Conservation (phyloP, 306 rosid genomes). For the Crataegus laevigata region DNA sequence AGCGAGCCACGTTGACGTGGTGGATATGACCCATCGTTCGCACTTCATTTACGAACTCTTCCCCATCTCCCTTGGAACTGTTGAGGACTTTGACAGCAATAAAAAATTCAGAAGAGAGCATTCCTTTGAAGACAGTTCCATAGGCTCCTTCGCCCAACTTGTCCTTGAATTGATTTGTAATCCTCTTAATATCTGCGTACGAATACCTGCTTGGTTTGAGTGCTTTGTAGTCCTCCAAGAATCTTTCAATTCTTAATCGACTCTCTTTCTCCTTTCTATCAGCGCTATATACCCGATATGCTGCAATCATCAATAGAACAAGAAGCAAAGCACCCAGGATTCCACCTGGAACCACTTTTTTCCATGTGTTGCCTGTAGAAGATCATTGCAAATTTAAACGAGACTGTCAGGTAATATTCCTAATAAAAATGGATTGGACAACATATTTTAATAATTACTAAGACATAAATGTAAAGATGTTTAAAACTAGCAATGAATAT, state of each 20-base stretch:
- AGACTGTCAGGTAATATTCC: no score
- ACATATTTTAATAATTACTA: no score
- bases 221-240: slow-evolving; percentile 31
- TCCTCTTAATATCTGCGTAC: slow-evolving; percentile 26
- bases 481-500: no score
- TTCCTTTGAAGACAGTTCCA: slow-evolving; percentile 13
- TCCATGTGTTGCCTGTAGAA: slow-evolving; percentile 11
- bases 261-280: slow-evolving; percentile 5
- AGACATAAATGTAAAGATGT: neutral
- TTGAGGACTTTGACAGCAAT: no score
- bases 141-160: slow-evolving; percentile 30
- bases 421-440: no score
- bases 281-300: neutral
- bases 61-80: no score
- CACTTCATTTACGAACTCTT: no score
- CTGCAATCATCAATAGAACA: neutral
- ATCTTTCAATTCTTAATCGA: slow-evolving; percentile 20
- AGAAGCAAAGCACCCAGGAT: slow-evolving; percentile 8
- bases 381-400: neutral
- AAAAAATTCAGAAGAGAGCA: no score
- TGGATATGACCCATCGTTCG: no score
- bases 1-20: no score
- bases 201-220: slow-evolving; percentile 35
- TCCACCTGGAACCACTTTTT: slow-evolving; percentile 10
- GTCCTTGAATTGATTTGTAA: slow-evolving; percentile 20